Evolutionary conservation across 257 asterid genomes (phyloP).

Genomic region (Orobanche coerulescens): DNA sequence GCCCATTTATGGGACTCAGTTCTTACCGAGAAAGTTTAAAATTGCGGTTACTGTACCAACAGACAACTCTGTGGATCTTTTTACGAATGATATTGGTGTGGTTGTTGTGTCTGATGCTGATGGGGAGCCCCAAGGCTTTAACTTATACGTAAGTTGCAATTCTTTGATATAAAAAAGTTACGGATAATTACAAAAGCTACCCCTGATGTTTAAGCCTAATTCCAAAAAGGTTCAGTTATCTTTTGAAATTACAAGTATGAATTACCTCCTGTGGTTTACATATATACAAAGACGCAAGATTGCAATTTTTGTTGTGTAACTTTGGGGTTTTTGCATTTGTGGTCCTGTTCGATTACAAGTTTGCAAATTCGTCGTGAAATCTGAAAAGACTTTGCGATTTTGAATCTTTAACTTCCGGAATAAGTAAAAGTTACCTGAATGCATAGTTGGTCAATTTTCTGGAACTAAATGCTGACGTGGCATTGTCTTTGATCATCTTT

Average conservation of each 20-base stretch:
- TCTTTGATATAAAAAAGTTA: neutral
- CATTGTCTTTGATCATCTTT: too few species aligned
- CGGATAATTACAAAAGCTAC: neutral
- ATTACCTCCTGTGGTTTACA: too few species aligned
- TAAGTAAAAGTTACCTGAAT: too few species aligned
- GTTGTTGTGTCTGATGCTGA: conserved; percentile 68
- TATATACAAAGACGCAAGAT: too few species aligned
- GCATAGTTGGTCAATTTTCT: too few species aligned
- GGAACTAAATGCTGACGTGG: too few species aligned
- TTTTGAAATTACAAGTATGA: neutral
- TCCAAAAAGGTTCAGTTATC: neutral
- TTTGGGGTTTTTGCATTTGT: too few species aligned
- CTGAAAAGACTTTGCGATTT: too few species aligned
- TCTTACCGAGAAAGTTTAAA: conserved; percentile 96
- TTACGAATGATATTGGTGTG: conserved; percentile 84
- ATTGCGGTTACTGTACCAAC: conserved; percentile 88
- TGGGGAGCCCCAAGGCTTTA: conserved; percentile 95
- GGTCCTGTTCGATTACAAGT: too few species aligned
- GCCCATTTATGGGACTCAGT: conserved; percentile 96
- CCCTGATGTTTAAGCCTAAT: neutral
- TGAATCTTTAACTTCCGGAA: too few species aligned
- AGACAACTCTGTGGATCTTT: conserved; percentile 91
- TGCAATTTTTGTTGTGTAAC: too few species aligned
- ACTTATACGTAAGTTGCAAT: conserved; percentile 57
- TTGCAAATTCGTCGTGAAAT: too few species aligned